Percentiles rank a stretch among this genome's conserved stretches.
phyloP scores from a whole-genome alignment of 2,329 filamentous ascomycete species.

The Ophiostoma piceae region DNA sequence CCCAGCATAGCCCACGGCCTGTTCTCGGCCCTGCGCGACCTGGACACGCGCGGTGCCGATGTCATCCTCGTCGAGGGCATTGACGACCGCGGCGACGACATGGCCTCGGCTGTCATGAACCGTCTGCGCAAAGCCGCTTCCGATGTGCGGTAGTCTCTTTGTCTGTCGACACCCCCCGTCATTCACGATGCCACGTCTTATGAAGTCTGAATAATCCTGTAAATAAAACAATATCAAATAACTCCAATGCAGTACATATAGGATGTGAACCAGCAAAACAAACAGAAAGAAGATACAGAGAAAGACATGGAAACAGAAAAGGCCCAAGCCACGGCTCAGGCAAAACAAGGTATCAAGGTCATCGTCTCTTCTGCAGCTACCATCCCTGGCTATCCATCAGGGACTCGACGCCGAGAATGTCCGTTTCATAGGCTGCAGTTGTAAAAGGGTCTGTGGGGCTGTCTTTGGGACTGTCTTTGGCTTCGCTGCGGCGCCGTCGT shows the following conservation, averaged over 20 bases:
- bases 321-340: background rate
- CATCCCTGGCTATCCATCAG: background rate
- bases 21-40: conserved; percentile 78
- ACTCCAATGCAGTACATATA: conserved; percentile 12
- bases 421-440: background rate
- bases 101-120: conserved; percentile 84
- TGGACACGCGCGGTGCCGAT: conserved; percentile 74
- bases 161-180: background rate
- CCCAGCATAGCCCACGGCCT: conserved; percentile 76
- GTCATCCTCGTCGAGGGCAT: conserved; percentile 90
- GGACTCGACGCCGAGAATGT: background rate
- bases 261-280: conserved; percentile 6
- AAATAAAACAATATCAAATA: conserved; percentile 22
- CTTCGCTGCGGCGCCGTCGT: background rate
- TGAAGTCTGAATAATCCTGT: background rate
- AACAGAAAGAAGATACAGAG: conserved; percentile 2
- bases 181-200: background rate
- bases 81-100: conserved; percentile 70
- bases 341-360: background rate
- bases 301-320: background rate
- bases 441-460: background rate
- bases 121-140: conserved; percentile 71
- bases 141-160: conserved; percentile 41
- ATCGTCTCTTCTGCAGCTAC: background rate
- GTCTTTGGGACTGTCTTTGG: background rate